Conservation (phyloP, 306 rosid genomes). For the Lupinus albus region DNA sequence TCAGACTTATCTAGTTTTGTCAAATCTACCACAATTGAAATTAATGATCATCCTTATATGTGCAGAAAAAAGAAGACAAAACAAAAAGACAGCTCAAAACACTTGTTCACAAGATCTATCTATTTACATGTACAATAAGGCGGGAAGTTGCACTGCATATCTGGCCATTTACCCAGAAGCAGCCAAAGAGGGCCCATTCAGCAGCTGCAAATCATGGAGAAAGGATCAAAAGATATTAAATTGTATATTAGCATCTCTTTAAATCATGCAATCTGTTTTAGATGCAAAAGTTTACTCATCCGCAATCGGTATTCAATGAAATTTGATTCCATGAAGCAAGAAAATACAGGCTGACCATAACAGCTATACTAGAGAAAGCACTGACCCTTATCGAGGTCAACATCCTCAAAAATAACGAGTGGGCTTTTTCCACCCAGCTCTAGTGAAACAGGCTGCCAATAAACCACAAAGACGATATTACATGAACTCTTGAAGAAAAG, state of each 20-base stretch:
- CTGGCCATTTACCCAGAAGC: constrained; percentile 93
- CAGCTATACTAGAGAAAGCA: constrained; percentile 22
- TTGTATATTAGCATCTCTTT: background rate
- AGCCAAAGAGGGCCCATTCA: constrained; percentile 80
- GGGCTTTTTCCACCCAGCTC: constrained; percentile 94
- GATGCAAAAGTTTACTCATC: constrained; percentile 20
- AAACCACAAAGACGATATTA: constrained; percentile 37
- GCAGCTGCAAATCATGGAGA: constrained; percentile 62
- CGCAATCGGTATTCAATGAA: background rate
- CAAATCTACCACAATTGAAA: background rate
- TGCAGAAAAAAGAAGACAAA: background rate
- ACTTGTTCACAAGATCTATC: constrained; percentile 23
- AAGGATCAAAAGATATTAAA: constrained; percentile 16
- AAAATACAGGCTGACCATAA: constrained; percentile 2
- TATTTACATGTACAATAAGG: constrained; percentile 69
- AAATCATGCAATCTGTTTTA: background rate
- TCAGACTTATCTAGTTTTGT: background rate
- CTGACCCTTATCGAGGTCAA: constrained; percentile 86
- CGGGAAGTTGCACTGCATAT: constrained; percentile 95
- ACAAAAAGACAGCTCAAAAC: constrained; percentile 10
- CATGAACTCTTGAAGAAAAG: constrained; percentile 18
- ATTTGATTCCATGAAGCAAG: background rate
- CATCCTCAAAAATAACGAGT: constrained; percentile 77
- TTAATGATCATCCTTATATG: background rate
- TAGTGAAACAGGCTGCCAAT: constrained; percentile 74